These are phyloP conservation scores for Cryphonectria parasitica DNA, from an alignment of 2,329 filamentous ascomycete species.

Conservation along the genomic window DNA sequence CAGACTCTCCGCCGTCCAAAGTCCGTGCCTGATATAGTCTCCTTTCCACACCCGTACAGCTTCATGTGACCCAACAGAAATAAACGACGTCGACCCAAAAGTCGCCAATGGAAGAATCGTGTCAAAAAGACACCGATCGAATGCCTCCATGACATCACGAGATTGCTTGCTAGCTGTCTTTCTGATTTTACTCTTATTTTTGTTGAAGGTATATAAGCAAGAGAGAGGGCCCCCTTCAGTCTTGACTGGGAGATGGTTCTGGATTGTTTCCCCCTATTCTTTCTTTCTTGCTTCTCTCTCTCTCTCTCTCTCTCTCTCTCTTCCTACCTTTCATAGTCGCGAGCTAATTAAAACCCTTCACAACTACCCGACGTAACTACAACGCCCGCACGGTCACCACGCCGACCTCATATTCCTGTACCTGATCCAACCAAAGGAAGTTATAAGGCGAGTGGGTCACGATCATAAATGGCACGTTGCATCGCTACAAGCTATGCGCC, in stretches of 20 bases:
- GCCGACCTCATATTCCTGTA: too few species aligned
- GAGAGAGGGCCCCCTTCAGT: not conserved
- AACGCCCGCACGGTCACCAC: too few species aligned
- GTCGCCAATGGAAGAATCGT: too few species aligned
- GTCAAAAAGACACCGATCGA: not conserved
- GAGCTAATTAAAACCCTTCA: too few species aligned
- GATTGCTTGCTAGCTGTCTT: not conserved
- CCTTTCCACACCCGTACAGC: not conserved
- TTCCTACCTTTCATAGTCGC: too few species aligned
- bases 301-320: too few species aligned
- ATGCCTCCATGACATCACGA: not conserved
- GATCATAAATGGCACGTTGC: too few species aligned
- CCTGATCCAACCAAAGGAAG: too few species aligned
- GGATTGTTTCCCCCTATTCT: not conserved
- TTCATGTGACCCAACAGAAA: not conserved
- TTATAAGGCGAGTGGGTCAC: too few species aligned
- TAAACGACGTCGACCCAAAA: not conserved
- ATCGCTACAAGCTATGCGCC: too few species aligned
- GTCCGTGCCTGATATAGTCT: not conserved
- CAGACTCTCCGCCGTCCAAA: not conserved
- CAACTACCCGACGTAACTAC: too few species aligned
- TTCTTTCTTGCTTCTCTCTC: not conserved
- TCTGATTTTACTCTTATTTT: not conserved
- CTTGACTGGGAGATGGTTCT: not conserved
- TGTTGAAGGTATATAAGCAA: not conserved